phyloP scores from a whole-genome alignment of 495 filamentous ascomycete genomes.

The Aspergillus taichungensis region DNA sequence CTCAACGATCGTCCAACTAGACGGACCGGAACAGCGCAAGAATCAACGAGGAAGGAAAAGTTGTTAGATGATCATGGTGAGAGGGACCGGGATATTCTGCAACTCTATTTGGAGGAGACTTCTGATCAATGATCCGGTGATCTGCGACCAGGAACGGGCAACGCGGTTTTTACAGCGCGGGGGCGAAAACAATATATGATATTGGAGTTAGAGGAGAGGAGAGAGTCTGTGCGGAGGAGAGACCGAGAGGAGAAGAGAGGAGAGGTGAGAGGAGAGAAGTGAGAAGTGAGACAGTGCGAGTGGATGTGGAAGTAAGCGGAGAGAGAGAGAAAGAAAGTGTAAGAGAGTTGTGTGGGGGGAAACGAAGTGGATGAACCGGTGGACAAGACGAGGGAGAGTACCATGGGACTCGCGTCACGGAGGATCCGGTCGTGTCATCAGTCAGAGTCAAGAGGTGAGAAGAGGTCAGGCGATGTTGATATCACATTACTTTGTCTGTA shows the following conservation, averaged over 20 bases:
- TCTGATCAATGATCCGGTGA: background rate
- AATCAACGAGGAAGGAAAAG: slow-evolving; percentile 6
- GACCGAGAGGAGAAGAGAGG: background rate
- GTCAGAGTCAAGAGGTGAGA: background rate
- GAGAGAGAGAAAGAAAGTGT: background rate
- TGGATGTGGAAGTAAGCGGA: background rate
- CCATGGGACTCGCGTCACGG: background rate
- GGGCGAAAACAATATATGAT: background rate
- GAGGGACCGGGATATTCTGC: background rate
- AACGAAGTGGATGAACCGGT: background rate
- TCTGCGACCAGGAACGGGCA: no score
- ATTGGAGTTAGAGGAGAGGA: background rate
- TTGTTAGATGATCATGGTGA: slow-evolving; percentile 14
- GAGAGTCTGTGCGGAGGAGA: background rate
- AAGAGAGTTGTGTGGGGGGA: background rate
- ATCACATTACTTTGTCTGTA: background rate
- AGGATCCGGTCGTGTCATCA: no score
- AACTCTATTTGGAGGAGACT: background rate
- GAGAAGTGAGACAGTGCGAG: no score
- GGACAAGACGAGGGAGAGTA: background rate
- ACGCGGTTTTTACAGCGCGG: no score
- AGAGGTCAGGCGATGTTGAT: background rate
- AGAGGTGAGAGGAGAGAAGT: background rate
- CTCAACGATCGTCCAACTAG: slow-evolving; percentile 1
- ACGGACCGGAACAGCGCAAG: background rate